Evolutionary conservation across 176 grass and related monocot genomes (phyloP).

Genomic region (Lolium rigidum): DNA sequence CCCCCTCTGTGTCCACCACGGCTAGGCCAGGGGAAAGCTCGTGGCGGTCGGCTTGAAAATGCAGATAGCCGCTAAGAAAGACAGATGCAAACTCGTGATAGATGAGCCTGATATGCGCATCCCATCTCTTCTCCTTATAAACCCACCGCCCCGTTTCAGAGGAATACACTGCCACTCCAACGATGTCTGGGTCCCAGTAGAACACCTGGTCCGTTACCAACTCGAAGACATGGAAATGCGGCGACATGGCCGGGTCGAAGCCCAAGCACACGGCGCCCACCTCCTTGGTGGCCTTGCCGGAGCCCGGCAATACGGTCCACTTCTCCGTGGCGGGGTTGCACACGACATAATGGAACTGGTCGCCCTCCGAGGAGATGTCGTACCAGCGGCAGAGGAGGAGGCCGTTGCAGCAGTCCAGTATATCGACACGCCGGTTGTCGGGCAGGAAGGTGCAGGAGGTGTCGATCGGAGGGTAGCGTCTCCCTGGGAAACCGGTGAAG

Average conservation of each 20-base stretch:
- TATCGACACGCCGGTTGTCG: neutral
- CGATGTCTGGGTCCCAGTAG: neutral
- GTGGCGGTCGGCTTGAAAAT: neutral
- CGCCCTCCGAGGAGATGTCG: too few species aligned
- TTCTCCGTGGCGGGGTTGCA: slow-evolving; percentile 28
- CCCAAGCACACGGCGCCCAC: neutral
- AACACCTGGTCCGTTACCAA: neutral
- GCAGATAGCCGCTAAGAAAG: neutral
- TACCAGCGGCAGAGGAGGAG: slow-evolving; percentile 11
- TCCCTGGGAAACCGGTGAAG: neutral
- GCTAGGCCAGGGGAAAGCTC: neutral
- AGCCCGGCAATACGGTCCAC: neutral
- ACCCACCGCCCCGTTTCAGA: neutral
- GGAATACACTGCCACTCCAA: neutral
- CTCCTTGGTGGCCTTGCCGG: neutral
- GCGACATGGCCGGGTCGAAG: neutral
- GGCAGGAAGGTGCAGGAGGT: neutral
- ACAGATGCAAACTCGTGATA: neutral
- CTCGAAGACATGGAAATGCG: slow-evolving; percentile 12
- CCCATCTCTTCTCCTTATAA: neutral
- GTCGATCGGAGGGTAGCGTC: neutral
- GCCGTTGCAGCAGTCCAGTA: slow-evolving; percentile 31
- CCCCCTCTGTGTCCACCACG: neutral
- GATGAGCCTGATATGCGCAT: neutral
- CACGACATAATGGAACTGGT: neutral